Percentiles rank a stretch among this genome's conserved stretches.
These are phyloP conservation scores for Trichoderma asperellum DNA, from an alignment of 2,329 filamentous ascomycete genomes.

Conservation along the genomic window DNA sequence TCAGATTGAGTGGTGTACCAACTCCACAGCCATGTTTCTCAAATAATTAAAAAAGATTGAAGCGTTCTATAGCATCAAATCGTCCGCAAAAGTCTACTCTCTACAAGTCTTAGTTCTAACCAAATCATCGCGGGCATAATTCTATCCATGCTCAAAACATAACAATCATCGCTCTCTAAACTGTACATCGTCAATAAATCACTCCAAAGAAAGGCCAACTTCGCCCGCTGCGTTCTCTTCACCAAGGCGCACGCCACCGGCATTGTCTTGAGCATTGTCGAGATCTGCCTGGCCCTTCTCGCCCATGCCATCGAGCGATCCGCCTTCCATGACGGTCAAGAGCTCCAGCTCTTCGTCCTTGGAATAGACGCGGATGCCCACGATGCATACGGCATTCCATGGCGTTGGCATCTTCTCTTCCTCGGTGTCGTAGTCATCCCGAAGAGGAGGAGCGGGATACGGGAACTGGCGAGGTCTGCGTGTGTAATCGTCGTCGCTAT, in stretches of 20 bases:
- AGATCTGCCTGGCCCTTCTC: slow-evolving; percentile 59
- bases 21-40: not conserved
- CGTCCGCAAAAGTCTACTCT: not conserved
- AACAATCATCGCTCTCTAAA: not conserved
- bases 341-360: slow-evolving; percentile 59
- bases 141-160: not conserved
- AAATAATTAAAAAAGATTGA: not conserved
- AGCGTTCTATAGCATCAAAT: not conserved
- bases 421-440: slow-evolving; percentile 55
- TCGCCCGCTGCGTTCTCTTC: slow-evolving; percentile 14
- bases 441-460: slow-evolving; percentile 40
- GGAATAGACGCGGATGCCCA: slow-evolving; percentile 65
- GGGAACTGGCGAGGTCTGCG: slow-evolving; percentile 52
- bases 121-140: not conserved
- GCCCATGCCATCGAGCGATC: slow-evolving; percentile 60
- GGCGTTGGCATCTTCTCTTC: slow-evolving; percentile 60
- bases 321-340: slow-evolving; percentile 60
- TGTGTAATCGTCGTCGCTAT: slow-evolving; percentile 61
- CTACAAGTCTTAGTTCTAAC: not conserved
- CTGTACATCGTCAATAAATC: not conserved
- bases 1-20: not conserved
- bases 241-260: slow-evolving; percentile 49
- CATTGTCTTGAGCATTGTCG: slow-evolving; percentile 61
- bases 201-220: slow-evolving; percentile 30
- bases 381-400: slow-evolving; percentile 66